A percentile compares a stretch with the other conserved stretches of the same genome.
Evolutionary conservation across 257 asterid genomes (phyloP).

Genomic region (Mentha longifolia): DNA sequence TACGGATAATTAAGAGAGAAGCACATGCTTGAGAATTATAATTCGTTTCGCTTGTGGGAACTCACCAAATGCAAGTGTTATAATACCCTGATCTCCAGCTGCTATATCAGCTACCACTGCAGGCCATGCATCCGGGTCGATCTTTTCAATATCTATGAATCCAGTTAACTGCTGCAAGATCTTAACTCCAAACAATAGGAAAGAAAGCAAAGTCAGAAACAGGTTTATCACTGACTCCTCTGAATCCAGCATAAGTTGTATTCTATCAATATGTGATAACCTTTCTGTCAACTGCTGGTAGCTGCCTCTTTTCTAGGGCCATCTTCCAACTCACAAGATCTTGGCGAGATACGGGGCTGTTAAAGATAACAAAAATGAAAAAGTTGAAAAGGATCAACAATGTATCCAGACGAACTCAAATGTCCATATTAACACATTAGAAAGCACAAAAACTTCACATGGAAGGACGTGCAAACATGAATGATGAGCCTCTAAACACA

Average conservation of each 20-base stretch:
- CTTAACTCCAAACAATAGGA: slow-evolving; percentile 45
- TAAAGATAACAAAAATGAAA: neutral
- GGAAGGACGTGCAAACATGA: slow-evolving; percentile 20
- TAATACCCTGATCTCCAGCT: slow-evolving; percentile 90
- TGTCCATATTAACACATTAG: slow-evolving; percentile 19
- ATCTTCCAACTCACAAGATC: slow-evolving; percentile 99
- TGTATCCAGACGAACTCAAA: slow-evolving; percentile 30
- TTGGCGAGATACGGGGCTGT: slow-evolving; percentile 94
- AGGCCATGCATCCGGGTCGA: slow-evolving; percentile 98
- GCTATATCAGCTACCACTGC: slow-evolving; percentile 86
- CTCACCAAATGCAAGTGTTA: slow-evolving; percentile 90
- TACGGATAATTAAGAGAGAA: slow-evolving; percentile 20
- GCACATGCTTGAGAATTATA: slow-evolving; percentile 20
- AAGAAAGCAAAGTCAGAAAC: slow-evolving; percentile 15
- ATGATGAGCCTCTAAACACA: slow-evolving; percentile 18
- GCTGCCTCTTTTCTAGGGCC: slow-evolving; percentile 92
- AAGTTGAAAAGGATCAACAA: slow-evolving; percentile 27
- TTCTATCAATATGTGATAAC: slow-evolving; percentile 42
- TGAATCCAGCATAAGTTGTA: slow-evolving; percentile 22
- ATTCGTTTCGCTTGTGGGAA: slow-evolving; percentile 20
- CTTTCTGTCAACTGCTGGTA: slow-evolving; percentile 80
- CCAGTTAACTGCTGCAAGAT: slow-evolving; percentile 82
- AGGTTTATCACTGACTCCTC: slow-evolving; percentile 30
- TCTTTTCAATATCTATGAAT: slow-evolving; percentile 91
- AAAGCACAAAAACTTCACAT: slow-evolving; percentile 24